Conservation (phyloP, 1,284 basidiomycete species). For the Boletus sp. region DNA sequence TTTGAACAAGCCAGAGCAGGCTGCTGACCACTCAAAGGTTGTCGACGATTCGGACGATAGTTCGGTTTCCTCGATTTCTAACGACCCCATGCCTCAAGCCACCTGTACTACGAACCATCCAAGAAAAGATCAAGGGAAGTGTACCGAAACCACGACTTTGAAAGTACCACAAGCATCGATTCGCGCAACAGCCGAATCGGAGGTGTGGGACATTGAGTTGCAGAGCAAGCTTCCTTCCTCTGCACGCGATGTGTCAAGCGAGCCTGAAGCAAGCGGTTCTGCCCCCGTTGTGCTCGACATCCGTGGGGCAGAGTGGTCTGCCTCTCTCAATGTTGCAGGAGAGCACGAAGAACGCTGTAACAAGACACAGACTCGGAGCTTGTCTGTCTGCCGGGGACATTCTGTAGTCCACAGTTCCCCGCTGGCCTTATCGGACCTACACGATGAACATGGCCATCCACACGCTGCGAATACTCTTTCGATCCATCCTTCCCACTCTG, state of each 20-base stretch:
- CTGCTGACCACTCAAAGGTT: constrained; percentile 3
- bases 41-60: constrained; percentile 6
- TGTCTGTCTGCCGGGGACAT: no score
- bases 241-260: constrained; percentile 12
- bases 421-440: constrained; percentile 1
- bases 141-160: background rate
- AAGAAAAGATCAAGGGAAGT: constrained; percentile 2
- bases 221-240: constrained; percentile 33
- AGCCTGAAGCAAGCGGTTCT: constrained; percentile 10
- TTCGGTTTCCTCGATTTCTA: constrained; percentile 7
- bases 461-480: constrained; percentile 31
- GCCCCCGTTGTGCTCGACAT: constrained; percentile 23
- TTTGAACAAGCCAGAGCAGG: constrained; percentile 35
- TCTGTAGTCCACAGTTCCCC: background rate
- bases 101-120: constrained; percentile 3
- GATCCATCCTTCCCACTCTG: constrained; percentile 52
- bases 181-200: constrained; percentile 37
- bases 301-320: constrained; percentile 24
- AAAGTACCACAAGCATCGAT: background rate
- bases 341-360: background rate
- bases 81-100: background rate
- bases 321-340: constrained; percentile 4
- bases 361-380: background rate
- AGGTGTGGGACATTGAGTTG: constrained; percentile 65
- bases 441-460: background rate